These are phyloP conservation scores for Alloteropsis semialata DNA, from an alignment of 176 grass and related monocot genomes.

Conservation along the genomic window DNA sequence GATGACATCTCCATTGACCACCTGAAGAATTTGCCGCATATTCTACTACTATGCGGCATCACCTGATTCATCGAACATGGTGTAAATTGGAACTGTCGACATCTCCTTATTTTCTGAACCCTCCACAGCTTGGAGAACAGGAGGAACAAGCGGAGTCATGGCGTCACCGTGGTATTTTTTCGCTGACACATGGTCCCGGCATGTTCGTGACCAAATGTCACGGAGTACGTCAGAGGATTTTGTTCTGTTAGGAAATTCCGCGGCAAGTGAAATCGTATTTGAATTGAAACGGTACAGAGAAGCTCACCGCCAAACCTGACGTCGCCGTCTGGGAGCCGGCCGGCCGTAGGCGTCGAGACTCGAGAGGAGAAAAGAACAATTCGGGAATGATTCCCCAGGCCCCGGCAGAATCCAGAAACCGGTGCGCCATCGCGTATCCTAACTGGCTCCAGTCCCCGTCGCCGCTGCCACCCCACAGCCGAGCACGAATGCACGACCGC, in stretches of 20 bases:
- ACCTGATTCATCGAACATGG: background rate
- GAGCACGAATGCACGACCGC: background rate
- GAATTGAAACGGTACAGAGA: background rate
- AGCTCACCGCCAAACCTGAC: background rate
- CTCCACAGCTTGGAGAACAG: background rate
- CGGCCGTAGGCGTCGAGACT: background rate
- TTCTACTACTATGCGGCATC: background rate
- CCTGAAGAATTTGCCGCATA: background rate
- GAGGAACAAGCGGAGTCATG: background rate
- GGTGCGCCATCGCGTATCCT: background rate
- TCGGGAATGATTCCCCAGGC: background rate
- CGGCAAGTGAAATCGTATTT: too few species aligned
- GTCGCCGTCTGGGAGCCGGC: background rate
- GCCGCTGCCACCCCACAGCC: background rate
- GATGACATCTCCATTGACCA: background rate
- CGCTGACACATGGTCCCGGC: background rate
- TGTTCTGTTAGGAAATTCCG: too few species aligned
- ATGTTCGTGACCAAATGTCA: too few species aligned
- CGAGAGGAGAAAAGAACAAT: background rate
- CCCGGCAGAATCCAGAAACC: background rate
- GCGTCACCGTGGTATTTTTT: background rate
- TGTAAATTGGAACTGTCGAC: background rate
- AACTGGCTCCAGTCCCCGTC: conserved; percentile 4
- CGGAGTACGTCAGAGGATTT: too few species aligned
- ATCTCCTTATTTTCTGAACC: background rate